phyloP scores from a whole-genome alignment of 2,329 filamentous ascomycete species.

The Calonectria pseudoreteaudii region DNA sequence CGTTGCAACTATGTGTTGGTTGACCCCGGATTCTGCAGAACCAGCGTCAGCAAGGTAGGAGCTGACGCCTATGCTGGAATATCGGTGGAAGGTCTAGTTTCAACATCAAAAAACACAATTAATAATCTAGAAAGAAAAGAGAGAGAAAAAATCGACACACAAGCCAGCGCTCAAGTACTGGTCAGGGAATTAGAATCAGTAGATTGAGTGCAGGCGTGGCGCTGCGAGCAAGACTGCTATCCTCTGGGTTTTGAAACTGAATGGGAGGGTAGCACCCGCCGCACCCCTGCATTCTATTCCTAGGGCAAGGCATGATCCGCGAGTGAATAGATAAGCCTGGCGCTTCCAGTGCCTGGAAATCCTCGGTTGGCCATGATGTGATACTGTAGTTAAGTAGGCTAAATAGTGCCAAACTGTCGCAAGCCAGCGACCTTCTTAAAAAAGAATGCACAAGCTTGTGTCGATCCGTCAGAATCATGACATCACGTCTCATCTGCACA shows the following conservation, averaged over 20 bases:
- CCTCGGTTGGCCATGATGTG: background rate
- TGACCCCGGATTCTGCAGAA: background rate
- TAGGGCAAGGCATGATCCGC: background rate
- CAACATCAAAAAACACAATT: too few species aligned
- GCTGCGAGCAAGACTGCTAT: background rate
- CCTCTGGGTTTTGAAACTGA: background rate
- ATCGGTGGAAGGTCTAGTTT: background rate
- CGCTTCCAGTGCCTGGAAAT: background rate
- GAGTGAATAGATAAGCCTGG: background rate
- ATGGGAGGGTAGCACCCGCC: background rate
- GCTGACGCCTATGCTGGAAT: background rate
- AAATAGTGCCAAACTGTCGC: background rate
- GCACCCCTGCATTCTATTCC: background rate
- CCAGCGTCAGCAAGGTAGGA: background rate
- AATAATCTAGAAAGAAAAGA: too few species aligned
- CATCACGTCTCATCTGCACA: background rate
- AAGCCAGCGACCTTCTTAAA: background rate
- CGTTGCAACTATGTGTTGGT: slow-evolving; percentile 7
- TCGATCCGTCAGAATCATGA: background rate
- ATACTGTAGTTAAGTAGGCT: background rate
- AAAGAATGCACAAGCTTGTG: background rate
- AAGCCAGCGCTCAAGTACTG: too few species aligned
- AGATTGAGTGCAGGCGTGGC: background rate
- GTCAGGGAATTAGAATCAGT: background rate
- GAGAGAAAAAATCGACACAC: too few species aligned